A percentile compares a stretch with the other conserved stretches of the same genome.
Evolutionary conservation across 169 alveolate genomes (phyloP).

Genomic region (Toxoplasma gondii): DNA sequence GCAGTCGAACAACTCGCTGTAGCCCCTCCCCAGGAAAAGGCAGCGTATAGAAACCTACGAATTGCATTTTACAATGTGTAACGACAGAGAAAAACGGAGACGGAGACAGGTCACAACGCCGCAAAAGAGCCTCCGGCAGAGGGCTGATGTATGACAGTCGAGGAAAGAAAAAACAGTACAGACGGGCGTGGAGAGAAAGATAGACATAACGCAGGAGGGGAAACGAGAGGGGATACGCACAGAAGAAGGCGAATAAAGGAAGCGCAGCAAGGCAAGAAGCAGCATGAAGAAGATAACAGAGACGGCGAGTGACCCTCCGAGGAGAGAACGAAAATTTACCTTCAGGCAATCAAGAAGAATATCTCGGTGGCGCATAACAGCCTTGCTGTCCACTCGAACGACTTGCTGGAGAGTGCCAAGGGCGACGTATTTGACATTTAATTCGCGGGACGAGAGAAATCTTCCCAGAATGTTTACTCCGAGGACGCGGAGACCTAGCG

Average conservation of each 20-base stretch:
- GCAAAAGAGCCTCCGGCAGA: too few relatives aligned
- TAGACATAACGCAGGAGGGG: too few relatives aligned
- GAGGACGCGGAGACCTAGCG: slow-evolving; percentile 84
- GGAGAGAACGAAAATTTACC: neutral
- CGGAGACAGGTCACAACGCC: too few relatives aligned
- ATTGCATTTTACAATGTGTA: too few relatives aligned
- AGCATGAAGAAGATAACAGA: neutral
- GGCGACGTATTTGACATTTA: slow-evolving; percentile 89
- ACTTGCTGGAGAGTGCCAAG: slow-evolving; percentile 91
- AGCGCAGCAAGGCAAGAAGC: neutral
- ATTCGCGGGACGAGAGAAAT: slow-evolving; percentile 93
- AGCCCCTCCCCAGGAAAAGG: too few relatives aligned
- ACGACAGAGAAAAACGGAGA: too few relatives aligned
- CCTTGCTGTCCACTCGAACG: slow-evolving; percentile 88
- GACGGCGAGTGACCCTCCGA: neutral
- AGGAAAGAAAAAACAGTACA: too few relatives aligned
- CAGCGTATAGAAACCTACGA: too few relatives aligned
- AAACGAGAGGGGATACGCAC: slow-evolving; percentile 44
- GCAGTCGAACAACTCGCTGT: too few relatives aligned
- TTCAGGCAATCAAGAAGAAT: slow-evolving; percentile 86
- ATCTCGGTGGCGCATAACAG: slow-evolving; percentile 89
- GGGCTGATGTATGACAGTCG: too few relatives aligned
- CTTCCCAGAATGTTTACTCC: slow-evolving; percentile 95
- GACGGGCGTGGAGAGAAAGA: too few relatives aligned
- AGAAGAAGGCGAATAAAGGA: neutral